Percentiles rank a stretch among this genome's conserved stretches.
phyloP scores from a whole-genome alignment of 2,329 filamentous ascomycete genomes.

The Pseudopithomyces maydicus region DNA sequence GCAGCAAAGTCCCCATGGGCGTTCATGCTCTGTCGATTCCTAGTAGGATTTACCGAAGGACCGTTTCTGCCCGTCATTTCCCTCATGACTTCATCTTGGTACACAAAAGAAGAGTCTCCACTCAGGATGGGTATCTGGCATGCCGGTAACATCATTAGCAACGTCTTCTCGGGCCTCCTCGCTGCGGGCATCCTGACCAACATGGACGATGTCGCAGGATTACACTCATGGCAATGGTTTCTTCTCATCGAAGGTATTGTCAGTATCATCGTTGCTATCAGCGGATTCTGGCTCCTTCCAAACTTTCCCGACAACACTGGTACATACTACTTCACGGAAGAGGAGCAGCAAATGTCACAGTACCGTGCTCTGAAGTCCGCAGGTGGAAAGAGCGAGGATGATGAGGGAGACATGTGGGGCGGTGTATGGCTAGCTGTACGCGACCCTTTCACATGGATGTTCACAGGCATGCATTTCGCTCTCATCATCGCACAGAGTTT shows the following conservation, averaged over 20 bases:
- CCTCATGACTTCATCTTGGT: slow-evolving; percentile 51
- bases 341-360: slow-evolving; percentile 31
- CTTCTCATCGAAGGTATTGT: too few relatives aligned
- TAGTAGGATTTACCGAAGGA: slow-evolving; percentile 47
- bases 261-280: slow-evolving; percentile 40
- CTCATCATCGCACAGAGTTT: slow-evolving; percentile 39
- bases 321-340: slow-evolving; percentile 19
- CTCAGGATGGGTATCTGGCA: slow-evolving; percentile 54
- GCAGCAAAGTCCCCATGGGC: slow-evolving; percentile 41
- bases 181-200: slow-evolving; percentile 52
- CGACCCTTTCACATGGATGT: slow-evolving; percentile 49
- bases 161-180: slow-evolving; percentile 53
- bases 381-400: slow-evolving; percentile 45
- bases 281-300: slow-evolving; percentile 46
- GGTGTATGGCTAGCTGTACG: slow-evolving; percentile 44
- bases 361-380: slow-evolving; percentile 36
- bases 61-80: slow-evolving; percentile 47
- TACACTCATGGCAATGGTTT: slow-evolving; percentile 51
- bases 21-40: slow-evolving; percentile 45
- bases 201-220: slow-evolving; percentile 47
- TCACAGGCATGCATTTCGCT: slow-evolving; percentile 48
- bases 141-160: slow-evolving; percentile 53
- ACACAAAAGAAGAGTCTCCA: slow-evolving; percentile 52
- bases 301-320: slow-evolving; percentile 21
- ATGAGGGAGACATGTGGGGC: slow-evolving; percentile 46